Evolutionary conservation across 1,139 yeast species (phyloP), one percentile per base, ranked within the genome.

Genomic region (Geotrichum phurueaensis): DNA sequence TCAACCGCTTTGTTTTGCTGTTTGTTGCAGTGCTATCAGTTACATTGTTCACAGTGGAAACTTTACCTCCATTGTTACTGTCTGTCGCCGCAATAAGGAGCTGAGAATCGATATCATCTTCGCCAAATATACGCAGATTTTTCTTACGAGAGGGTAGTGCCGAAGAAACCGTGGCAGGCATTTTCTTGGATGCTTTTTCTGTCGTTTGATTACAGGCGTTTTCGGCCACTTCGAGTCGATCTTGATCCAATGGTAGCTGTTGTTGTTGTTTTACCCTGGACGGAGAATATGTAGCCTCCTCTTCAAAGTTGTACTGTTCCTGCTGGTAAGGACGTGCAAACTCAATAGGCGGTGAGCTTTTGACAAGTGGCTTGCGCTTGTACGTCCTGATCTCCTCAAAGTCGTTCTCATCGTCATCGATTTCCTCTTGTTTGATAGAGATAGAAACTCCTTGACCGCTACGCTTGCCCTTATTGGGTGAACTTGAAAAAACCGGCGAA

Each of bases 401-500:
- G 22, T 18, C 36, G 15, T 51, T 31, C 3, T 31, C 57, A 20
- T 29, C 57, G 10, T 55, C 51, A 9, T 27, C 49, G 3, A 39
- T 27, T 10, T 36, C 33, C 39, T 55, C 58, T 9, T 39, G 18
- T 36, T 55, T 50, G 13, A 50, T 50, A 18, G 25, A 3, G 3
- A n/a, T 10, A 39, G 20, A 10, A 39, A 10, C 43, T n/a, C 43
- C 18, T 36, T 15, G 18, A n/a, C 43, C 43, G 18, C 18, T n/a
- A 27, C 33, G 29, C 23, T 50, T 18, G 43, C 20, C 10, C 20
- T 48, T 48, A 7, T 48, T 48, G 51, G 51, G 51, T 22, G 53
- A 51, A 22, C 39, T 25, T 51, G 53, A 29, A 18, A 49, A 54
- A 6, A 27, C 39, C 18, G 60, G 60, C 13, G 58, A 54, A 12